Percentiles rank a stretch among this genome's conserved stretches.
These are phyloP conservation scores for Macrophomina tecta DNA, from an alignment of 2,329 filamentous ascomycete species.

Conservation along the genomic window DNA sequence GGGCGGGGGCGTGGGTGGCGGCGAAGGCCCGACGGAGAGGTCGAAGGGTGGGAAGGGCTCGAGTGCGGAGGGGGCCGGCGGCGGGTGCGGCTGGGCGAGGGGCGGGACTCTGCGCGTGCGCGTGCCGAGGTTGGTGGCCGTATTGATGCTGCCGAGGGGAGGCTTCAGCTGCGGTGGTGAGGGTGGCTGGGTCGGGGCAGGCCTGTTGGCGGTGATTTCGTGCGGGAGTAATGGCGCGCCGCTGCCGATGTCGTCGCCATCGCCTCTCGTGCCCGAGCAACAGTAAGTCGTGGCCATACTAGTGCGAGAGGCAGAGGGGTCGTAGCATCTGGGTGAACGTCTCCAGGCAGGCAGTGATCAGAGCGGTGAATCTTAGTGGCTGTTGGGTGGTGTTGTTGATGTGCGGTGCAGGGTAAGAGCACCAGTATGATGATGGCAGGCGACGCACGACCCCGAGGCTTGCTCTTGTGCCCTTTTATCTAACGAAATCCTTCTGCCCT, in stretches of 20 bases:
- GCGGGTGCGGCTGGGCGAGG: too few species aligned
- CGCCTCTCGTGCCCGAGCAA: not conserved
- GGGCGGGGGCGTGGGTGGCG: not conserved
- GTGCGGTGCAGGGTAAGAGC: not conserved
- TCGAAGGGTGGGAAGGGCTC: constrained; percentile 19
- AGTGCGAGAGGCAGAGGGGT: not conserved
- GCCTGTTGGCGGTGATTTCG: not conserved
- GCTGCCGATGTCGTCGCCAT: constrained; percentile 2
- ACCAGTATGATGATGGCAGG: not conserved
- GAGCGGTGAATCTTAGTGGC: not conserved
- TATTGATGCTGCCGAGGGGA: not conserved
- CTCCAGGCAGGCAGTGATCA: not conserved
- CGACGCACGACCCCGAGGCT: not conserved
- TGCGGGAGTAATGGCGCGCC: constrained; percentile 9
- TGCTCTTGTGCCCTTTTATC: not conserved
- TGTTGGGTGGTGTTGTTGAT: not conserved
- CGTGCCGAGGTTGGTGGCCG: not conserved
- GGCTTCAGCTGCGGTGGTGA: not conserved
- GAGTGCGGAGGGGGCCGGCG: not conserved
- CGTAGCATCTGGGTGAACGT: not conserved
- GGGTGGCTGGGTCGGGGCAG: not conserved
- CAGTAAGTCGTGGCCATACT: not conserved
- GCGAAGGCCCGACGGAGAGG: not conserved
- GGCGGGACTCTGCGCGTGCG: not conserved
- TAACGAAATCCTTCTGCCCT: not conserved